Conservation (phyloP, 257 asterid species). For the Solanum pimpinellifolium region DNA sequence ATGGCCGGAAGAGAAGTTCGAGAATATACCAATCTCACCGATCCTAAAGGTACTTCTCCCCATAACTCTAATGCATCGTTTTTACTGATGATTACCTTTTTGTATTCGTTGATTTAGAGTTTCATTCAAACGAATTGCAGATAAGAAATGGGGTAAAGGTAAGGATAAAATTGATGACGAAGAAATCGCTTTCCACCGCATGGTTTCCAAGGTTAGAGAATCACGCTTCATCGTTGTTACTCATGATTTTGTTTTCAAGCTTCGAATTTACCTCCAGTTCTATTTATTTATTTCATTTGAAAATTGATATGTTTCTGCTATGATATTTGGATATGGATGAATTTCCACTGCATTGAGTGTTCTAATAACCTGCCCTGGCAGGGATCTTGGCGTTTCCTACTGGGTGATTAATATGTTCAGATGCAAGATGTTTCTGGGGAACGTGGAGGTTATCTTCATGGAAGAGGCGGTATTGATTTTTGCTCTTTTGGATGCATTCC, state of each 20-base stretch:
- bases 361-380: constrained; percentile 99
- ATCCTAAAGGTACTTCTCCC: constrained; percentile 65
- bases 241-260: neutral
- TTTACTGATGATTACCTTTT: neutral
- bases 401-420: constrained; percentile 56
- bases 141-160: constrained; percentile 76
- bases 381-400: constrained; percentile 77
- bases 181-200: constrained; percentile 90
- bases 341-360: neutral
- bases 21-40: constrained; percentile 87
- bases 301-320: neutral
- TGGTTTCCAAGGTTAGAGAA: constrained; percentile 97
- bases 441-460: constrained; percentile 99
- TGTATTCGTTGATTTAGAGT: neutral
- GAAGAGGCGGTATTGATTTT: constrained; percentile 77
- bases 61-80: neutral
- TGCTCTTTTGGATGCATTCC: neutral
- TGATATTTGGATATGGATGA: neutral
- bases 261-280: neutral
- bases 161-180: constrained; percentile 82
- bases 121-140: constrained; percentile 22
- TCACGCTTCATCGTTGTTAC: constrained; percentile 26
- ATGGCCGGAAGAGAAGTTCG: constrained; percentile 98
- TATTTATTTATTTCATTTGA: neutral
- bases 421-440: constrained; percentile 99